Evolutionary conservation across 768 basidiomycete genomes (phyloP).

Genomic region (Rhodosporidiobolus odoratus): DNA sequence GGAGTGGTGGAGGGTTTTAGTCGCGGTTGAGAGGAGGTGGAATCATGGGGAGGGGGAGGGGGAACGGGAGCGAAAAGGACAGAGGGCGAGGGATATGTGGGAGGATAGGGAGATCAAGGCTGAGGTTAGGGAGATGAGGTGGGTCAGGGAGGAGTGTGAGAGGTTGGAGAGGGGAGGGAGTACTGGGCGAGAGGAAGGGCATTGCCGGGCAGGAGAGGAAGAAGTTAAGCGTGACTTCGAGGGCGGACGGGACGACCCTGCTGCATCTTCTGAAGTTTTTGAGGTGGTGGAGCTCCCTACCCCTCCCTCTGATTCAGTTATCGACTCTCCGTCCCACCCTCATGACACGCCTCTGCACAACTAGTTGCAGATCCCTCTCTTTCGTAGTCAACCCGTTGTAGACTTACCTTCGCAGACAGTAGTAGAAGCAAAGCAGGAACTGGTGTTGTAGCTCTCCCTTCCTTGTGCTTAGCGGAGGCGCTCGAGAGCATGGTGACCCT

Average conservation of each 20-base stretch:
- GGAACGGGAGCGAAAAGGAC: too few relatives aligned
- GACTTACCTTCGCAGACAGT: too few relatives aligned
- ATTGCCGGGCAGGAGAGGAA: neutral
- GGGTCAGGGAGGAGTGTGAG: neutral
- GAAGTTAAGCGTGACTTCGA: neutral
- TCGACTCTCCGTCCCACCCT: neutral
- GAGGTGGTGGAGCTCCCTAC: neutral
- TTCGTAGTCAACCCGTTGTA: too few relatives aligned
- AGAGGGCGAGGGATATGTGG: neutral
- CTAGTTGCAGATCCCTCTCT: too few relatives aligned
- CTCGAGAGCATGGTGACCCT: too few relatives aligned
- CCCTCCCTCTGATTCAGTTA: neutral
- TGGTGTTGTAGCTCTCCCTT: too few relatives aligned
- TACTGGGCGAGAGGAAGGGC: neutral
- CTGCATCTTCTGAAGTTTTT: neutral
- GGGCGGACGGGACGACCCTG: neutral
- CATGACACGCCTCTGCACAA: neutral
- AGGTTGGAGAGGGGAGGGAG: neutral
- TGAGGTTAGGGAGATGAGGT: conserved; percentile 24
- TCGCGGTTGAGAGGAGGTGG: neutral
- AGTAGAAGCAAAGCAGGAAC: too few relatives aligned
- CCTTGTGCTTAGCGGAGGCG: too few relatives aligned
- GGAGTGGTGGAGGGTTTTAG: conserved; percentile 15
- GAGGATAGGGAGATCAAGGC: neutral
- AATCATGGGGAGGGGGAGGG: neutral